phyloP scores from a whole-genome alignment of 306 rosid genomes.

The Cercis canadensis region DNA sequence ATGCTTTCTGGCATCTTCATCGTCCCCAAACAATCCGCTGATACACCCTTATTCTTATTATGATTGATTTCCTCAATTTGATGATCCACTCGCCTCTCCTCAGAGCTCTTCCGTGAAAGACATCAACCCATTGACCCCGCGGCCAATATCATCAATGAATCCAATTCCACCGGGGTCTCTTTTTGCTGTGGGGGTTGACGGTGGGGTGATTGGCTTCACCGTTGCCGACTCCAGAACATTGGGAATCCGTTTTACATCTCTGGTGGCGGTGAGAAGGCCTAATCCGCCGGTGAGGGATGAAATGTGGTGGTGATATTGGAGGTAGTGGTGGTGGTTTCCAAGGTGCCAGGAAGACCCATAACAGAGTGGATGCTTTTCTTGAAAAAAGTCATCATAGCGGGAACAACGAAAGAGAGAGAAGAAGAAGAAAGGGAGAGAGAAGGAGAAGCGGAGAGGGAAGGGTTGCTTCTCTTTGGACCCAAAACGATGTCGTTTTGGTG shows the following conservation, averaged over 20 bases:
- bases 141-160: conserved; percentile 45
- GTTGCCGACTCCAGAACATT: conserved; percentile 47
- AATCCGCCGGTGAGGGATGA: conserved; percentile 32
- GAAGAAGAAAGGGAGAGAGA: conserved; percentile 17
- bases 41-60: not conserved
- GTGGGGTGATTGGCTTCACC: not conserved
- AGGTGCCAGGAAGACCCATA: conserved; percentile 28
- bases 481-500: too few species aligned
- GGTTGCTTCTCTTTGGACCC: too few species aligned
- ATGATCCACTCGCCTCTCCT: conserved; percentile 46
- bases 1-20: conserved; percentile 21
- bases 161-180: too few species aligned
- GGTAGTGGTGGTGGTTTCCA: too few species aligned
- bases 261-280: conserved; percentile 39
- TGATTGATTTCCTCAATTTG: not conserved
- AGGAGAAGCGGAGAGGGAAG: not conserved
- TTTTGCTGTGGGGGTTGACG: not conserved
- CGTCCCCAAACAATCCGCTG: conserved; percentile 21
- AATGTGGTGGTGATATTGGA: not conserved
- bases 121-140: conserved; percentile 50
- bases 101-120: conserved; percentile 83
- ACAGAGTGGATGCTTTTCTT: conserved; percentile 53
- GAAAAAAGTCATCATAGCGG: conserved; percentile 53
- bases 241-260: not conserved
- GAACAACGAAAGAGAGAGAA: too few species aligned